These are phyloP conservation scores for Neofusicoccum umdonicola DNA, from an alignment of 2,329 filamentous ascomycete species.

Conservation along the genomic window DNA sequence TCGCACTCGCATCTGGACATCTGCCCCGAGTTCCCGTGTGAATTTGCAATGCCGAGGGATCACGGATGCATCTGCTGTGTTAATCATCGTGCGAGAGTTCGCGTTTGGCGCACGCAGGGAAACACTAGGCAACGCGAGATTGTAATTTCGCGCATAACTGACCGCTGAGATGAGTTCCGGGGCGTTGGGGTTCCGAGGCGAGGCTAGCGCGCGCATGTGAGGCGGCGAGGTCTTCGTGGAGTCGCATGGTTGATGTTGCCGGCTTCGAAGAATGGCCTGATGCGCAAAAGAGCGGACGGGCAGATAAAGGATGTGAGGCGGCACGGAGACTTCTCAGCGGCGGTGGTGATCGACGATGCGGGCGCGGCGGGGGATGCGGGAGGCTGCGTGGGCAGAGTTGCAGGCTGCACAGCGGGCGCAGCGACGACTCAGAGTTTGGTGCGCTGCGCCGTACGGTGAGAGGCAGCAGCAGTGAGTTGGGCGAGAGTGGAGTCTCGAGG, in stretches of 20 bases:
- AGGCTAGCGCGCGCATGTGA: neutral
- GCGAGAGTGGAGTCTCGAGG: constrained; percentile 12
- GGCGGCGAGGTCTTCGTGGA: neutral
- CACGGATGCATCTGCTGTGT: no score
- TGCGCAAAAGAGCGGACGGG: neutral
- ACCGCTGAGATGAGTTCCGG: neutral
- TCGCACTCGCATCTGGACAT: no score
- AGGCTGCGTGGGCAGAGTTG: neutral
- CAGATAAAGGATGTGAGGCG: neutral
- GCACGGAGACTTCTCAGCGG: neutral
- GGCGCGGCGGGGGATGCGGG: neutral
- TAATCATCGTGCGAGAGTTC: no score
- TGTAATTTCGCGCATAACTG: neutral
- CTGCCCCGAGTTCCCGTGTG: no score
- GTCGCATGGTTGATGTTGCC: neutral
- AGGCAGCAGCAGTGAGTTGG: constrained; percentile 3
- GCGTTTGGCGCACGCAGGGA: no score
- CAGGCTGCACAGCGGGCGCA: neutral
- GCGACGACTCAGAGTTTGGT: neutral
- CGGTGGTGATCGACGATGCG: neutral
- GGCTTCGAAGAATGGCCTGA: neutral
- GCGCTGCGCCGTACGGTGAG: neutral
- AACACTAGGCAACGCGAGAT: no score
- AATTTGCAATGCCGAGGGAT: no score
- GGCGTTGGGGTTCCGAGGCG: neutral